Evolutionary conservation across 371 early-diverging fungal species (phyloP).

Genomic region (Umbelopsis sp.): DNA sequence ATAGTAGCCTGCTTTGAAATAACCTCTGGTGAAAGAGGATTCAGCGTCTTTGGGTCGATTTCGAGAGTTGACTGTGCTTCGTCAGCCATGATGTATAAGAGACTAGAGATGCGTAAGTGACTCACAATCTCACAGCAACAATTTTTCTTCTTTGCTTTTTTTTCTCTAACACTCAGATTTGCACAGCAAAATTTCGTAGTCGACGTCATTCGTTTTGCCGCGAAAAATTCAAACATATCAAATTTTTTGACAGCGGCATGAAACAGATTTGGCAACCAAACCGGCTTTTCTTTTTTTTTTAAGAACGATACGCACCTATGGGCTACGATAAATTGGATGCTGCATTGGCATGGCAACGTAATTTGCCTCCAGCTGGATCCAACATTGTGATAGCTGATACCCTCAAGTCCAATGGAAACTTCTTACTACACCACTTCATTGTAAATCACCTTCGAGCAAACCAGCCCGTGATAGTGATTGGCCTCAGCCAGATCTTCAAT

Average conservation of each 20-base stretch:
- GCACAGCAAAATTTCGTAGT: not conserved
- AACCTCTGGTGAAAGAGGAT: slow-evolving; percentile 89
- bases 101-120: slow-evolving; percentile 16
- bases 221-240: not conserved
- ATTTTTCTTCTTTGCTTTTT: slow-evolving; percentile 13
- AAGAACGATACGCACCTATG: slow-evolving; percentile 28
- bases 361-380: slow-evolving; percentile 49
- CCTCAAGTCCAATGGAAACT: slow-evolving; percentile 67
- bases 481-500: slow-evolving; percentile 67
- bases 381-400: slow-evolving; percentile 68
- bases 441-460: slow-evolving; percentile 64
- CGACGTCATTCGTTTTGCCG: not conserved
- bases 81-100: slow-evolving; percentile 20
- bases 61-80: slow-evolving; percentile 4
- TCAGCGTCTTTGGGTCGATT: slow-evolving; percentile 60
- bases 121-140: slow-evolving; percentile 6
- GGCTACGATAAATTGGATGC: slow-evolving; percentile 57
- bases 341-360: slow-evolving; percentile 51
- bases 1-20: slow-evolving; percentile 98
- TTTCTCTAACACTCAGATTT: not conserved
- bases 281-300: too few relatives aligned
- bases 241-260: not conserved
- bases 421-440: slow-evolving; percentile 73
- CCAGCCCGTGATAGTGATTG: slow-evolving; percentile 63
- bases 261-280: too few relatives aligned